These are phyloP conservation scores for Allium sativum DNA, from an alignment of 106 monocot species.

Conservation along the genomic window DNA sequence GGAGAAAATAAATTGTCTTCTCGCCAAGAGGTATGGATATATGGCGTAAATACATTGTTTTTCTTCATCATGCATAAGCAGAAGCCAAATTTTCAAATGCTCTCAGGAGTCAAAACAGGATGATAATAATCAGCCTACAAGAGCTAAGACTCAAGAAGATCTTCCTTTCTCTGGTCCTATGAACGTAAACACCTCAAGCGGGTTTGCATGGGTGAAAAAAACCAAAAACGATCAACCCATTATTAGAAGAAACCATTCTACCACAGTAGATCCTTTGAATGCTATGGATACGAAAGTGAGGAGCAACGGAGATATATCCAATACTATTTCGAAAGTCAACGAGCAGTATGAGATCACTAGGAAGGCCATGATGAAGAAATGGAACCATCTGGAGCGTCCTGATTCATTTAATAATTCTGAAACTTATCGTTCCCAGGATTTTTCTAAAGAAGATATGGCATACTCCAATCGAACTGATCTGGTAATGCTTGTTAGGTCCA, in stretches of 20 bases:
- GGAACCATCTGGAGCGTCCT: slow-evolving; percentile 43
- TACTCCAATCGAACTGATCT: slow-evolving; percentile 21
- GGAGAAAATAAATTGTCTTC: slow-evolving; percentile 20
- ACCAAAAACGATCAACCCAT: slow-evolving; percentile 38
- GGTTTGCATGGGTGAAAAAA: slow-evolving; percentile 77
- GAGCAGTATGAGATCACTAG: slow-evolving; percentile 26
- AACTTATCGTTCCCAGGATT: slow-evolving; percentile 33
- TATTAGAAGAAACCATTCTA: slow-evolving; percentile 23
- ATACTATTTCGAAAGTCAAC: slow-evolving; percentile 13
- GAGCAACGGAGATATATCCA: slow-evolving; percentile 11
- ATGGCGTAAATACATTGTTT: neutral
- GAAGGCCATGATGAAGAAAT: slow-evolving; percentile 45
- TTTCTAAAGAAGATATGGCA: slow-evolving; percentile 23
- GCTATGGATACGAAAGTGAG: too few species aligned
- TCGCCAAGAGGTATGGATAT: slow-evolving; percentile 40
- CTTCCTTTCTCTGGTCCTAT: slow-evolving; percentile 70
- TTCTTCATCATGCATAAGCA: neutral
- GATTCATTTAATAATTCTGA: slow-evolving; percentile 68
- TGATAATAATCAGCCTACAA: slow-evolving; percentile 12
- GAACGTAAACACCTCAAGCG: slow-evolving; percentile 58
- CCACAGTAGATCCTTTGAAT: slow-evolving; percentile 8
- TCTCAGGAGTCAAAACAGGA: slow-evolving; percentile 42
- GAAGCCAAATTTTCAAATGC: neutral
- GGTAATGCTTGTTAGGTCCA: slow-evolving; percentile 17
- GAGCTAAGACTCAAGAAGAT: slow-evolving; percentile 24